These are phyloP conservation scores for Botryosphaeria agaves DNA, from an alignment of 2,329 filamentous ascomycete genomes.

Conservation along the genomic window DNA sequence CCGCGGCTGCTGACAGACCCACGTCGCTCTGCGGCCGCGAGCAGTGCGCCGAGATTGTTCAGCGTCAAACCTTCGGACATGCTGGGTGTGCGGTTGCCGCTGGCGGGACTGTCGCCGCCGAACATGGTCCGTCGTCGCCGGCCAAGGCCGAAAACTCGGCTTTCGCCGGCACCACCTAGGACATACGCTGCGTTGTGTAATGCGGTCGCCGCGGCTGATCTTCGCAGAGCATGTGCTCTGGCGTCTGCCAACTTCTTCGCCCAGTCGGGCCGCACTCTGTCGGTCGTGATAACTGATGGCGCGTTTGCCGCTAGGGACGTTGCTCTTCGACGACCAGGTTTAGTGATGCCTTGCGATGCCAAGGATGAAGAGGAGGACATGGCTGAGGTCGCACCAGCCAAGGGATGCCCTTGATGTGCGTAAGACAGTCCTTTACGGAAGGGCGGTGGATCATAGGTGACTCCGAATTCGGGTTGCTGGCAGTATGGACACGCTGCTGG, in stretches of 20 bases:
- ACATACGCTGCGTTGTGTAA: slow-evolving; percentile 90
- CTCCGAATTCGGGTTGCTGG: slow-evolving; percentile 83
- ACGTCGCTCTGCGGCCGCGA: slow-evolving; percentile 10
- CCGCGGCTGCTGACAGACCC: slow-evolving; percentile 8
- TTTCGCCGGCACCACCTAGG: slow-evolving; percentile 34
- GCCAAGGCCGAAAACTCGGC: slow-evolving; percentile 30
- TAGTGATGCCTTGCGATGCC: slow-evolving; percentile 33
- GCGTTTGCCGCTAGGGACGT: slow-evolving; percentile 66
- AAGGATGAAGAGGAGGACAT: slow-evolving; percentile 80
- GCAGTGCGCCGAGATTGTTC: slow-evolving; percentile 12
- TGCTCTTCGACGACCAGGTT: slow-evolving; percentile 36
- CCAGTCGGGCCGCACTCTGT: slow-evolving; percentile 88
- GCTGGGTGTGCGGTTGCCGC: slow-evolving; percentile 26
- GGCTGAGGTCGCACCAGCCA: slow-evolving; percentile 43
- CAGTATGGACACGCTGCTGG: slow-evolving; percentile 90
- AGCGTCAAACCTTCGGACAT: slow-evolving; percentile 12
- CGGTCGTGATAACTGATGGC: slow-evolving; percentile 78
- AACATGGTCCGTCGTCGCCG: slow-evolving; percentile 34
- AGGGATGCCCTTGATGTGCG: slow-evolving; percentile 29
- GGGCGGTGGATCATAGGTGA: slow-evolving; percentile 81
- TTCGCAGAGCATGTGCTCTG: slow-evolving; percentile 64
- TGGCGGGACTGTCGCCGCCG: slow-evolving; percentile 24
- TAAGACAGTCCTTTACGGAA: slow-evolving; percentile 75
- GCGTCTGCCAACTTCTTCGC: slow-evolving; percentile 73
- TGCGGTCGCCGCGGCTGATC: slow-evolving; percentile 84